Percentiles rank a stretch among this genome's conserved stretches.
Conservation (phyloP, 805 yeast genomes). For the Lipomyces oligophaga region DNA sequence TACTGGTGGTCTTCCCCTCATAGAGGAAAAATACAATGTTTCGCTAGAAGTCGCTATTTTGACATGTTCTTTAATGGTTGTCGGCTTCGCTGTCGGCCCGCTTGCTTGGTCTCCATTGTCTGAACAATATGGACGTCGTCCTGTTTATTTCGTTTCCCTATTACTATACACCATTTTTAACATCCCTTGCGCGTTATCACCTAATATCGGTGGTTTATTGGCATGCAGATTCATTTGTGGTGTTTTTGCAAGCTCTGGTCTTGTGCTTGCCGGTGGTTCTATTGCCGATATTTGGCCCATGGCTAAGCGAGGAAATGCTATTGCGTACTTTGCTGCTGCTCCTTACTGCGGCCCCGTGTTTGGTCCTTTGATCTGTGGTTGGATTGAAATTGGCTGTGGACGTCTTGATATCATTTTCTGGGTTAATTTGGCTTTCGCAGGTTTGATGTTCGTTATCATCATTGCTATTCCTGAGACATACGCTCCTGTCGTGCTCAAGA, state of each 20-base stretch:
- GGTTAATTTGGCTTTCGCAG: constrained; percentile 92
- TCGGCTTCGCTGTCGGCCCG: constrained; percentile 86
- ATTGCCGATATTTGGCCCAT: constrained; percentile 84
- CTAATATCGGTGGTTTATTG: constrained; percentile 73
- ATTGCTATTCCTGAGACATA: constrained; percentile 82
- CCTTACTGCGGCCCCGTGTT: constrained; percentile 92
- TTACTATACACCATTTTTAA: constrained; percentile 72
- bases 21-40: constrained; percentile 63
- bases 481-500: constrained; percentile 79
- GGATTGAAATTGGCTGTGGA: constrained; percentile 67
- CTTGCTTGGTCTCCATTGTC: constrained; percentile 84
- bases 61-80: constrained; percentile 80
- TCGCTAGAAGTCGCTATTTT: constrained; percentile 73
- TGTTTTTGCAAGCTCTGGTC: constrained; percentile 76
- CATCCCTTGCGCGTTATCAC: constrained; percentile 81
- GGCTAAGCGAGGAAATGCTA: constrained; percentile 79
- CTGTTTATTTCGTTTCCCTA: constrained; percentile 75
- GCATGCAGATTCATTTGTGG: constrained; percentile 86
- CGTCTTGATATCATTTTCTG: constrained; percentile 66
- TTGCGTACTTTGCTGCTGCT: constrained; percentile 86
- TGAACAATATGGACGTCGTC: constrained; percentile 81
- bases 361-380: constrained; percentile 86
- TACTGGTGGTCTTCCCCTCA: constrained; percentile 75
- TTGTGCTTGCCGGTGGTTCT: constrained; percentile 86
- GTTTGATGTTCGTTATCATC: constrained; percentile 68